Base-by-base conservation (phyloP, 2,329 filamentous ascomycete genomes). In the Aureobasidium musti region DNA sequence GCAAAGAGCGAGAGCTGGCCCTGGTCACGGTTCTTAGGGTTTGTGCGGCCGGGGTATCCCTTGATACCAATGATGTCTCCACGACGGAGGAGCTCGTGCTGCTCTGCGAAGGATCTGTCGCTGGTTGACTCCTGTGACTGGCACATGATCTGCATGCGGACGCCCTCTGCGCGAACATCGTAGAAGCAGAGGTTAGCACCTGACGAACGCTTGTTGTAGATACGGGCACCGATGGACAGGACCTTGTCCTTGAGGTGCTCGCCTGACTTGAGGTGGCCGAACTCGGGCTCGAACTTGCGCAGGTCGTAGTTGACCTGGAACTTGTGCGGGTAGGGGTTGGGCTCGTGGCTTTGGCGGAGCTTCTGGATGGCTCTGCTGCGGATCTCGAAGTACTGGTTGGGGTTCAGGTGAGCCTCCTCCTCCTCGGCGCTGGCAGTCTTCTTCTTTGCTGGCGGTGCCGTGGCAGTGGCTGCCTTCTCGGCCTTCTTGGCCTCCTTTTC, bases 1-100 rank as follows among this genome's bases (percentile, higher is more conserved):
- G 95, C 95, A 75, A 97, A 96, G 77, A 99, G 92, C 49, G 92
- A 96, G 61, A 99, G 85, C 80, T 99, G 94, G 70, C 95, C 95
- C 72, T 93, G 90, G 74, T 89, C 87, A 70, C 92, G 86, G 80
- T 88, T 95, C 87, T 95, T 95, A 73, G 95, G 95, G 70, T 89
- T 89, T 49, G 93, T 98, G 67, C 93, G 83, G 68, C 91, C 91
- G 8, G 92, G 90, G 78, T 87, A 95, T 64, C 92, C 92, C 69
- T 91, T 84, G 71, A 96, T 86, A 68, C 94, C 95, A 73, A 99
- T 90, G 71, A 97, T 91, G 78, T 99, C 96, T 77, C 95, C 96
- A 78, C 94, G 85, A 71, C 93, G 88, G 68, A 99, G 85, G 77
- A 91, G 85, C 74, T 96, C 89, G 76, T 99, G 95, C 81, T 98